These are phyloP conservation scores for Reticulomyxa filosa DNA, from an alignment of 78 protist genomes.

Conservation along the genomic window DNA sequence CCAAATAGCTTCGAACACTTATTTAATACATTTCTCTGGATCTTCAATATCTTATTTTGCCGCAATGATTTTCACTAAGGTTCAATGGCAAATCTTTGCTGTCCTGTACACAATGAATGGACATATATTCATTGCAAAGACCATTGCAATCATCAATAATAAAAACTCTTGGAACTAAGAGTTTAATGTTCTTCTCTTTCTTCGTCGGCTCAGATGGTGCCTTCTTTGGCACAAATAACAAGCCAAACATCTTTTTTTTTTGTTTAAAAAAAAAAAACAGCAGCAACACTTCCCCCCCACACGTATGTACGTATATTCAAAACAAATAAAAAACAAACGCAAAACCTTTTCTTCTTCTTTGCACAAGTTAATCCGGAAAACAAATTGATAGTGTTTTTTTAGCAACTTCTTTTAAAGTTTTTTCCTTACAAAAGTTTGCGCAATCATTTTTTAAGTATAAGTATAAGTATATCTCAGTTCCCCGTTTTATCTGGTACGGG, in stretches of 20 bases:
- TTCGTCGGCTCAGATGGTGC: slow-evolving; percentile 91
- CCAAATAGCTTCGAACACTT: slow-evolving; percentile 84
- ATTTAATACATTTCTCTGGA: slow-evolving; percentile 92
- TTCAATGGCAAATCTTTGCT: slow-evolving; percentile 97
- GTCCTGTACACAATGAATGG: slow-evolving; percentile 93
- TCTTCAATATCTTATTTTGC: slow-evolving; percentile 91
- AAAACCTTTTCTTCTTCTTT: too few species aligned
- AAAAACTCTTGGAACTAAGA: slow-evolving; percentile 96
- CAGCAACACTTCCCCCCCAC: too few species aligned
- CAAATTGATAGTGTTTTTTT: too few species aligned
- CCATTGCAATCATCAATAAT: slow-evolving; percentile 98
- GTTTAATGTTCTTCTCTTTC: slow-evolving; percentile 94
- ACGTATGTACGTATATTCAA: too few species aligned
- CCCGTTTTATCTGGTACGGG: slow-evolving; percentile 67
- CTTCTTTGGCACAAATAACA: slow-evolving; percentile 90
- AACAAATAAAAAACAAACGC: too few species aligned
- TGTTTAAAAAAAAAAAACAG: too few species aligned
- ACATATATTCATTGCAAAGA: slow-evolving; percentile 88
- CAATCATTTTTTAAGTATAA: slow-evolving; percentile 97
- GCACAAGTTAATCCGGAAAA: too few species aligned
- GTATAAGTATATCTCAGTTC: slow-evolving; percentile 87
- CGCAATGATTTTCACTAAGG: slow-evolving; percentile 99
- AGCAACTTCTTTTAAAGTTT: slow-evolving; percentile 75
- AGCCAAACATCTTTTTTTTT: too few species aligned
- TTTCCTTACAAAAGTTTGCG: slow-evolving; percentile 83